Evolutionary conservation across 169 alveolate species (phyloP), one percentile per base, ranked within the genome.

Genomic region (Plasmodium vivax): DNA sequence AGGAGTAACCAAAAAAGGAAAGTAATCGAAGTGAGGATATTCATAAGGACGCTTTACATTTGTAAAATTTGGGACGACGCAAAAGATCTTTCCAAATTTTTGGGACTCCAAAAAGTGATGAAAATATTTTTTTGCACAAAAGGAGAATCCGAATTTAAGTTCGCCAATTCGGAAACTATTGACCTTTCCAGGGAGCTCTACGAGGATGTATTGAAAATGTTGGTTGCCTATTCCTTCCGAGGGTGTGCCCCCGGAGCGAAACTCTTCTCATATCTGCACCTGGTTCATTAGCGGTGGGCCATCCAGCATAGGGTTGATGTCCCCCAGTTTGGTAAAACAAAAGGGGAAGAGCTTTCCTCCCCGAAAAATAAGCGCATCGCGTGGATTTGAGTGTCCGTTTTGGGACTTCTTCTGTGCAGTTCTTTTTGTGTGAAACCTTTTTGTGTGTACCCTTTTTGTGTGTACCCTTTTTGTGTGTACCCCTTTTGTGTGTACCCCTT

Each of bases 121-220:
- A 87, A 87, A 79, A 58, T 87, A 75, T 87, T 87, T 36, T 87
- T 75, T 77, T 75, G 73, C 43, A 19, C 45, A 58, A 87, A 75
- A 75, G n/a, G 23, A 2, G 45, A 87, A 51, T 16, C 43, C 36
- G 43, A 87, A 43, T 54, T 47, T 27, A 87, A 51, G 71, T 19
- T 54, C 5, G 43, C 80, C 14, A 87, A 87, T 14, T 54, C 85
- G 16, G 93, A 87, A 56, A 41, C 72, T 54, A 54, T 87, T n/a
- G 82, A 75, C 43, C 43, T 87, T 47, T 87, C 93, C 10, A 87
- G 68, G 43, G 56, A 58, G 5, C 38, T 87, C 12, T 87, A 87
- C 72, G 85, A 87, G 62, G 93, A 87, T 79, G 16, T 87, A 19
- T 54, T 87, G 54, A 87, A 87, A 87, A 87, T 87, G 85, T 6